A percentile compares a stretch with the other conserved stretches of the same genome.
Evolutionary conservation across 148 eudicot species (phyloP).

Genomic region (Chenopodium formosanum): DNA sequence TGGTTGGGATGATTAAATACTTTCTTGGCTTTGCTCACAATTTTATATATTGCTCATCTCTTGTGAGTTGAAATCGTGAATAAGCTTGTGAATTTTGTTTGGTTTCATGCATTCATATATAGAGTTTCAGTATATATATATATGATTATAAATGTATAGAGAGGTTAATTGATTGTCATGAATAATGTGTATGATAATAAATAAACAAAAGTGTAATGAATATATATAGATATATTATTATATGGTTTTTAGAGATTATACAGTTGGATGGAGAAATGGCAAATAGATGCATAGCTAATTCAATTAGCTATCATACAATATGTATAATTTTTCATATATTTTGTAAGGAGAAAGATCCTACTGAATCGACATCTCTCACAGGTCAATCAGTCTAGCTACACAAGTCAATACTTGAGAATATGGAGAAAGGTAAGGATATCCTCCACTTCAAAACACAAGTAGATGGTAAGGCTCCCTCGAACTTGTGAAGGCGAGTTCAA

Average conservation of each 20-base stretch:
- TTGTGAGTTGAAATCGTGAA: constrained; percentile 21
- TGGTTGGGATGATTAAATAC: neutral
- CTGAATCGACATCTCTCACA: no score
- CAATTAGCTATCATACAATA: no score
- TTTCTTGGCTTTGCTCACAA: constrained; percentile 11
- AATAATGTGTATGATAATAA: constrained; percentile 13
- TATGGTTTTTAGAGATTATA: neutral
- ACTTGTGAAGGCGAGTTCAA: no score
- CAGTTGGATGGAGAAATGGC: neutral
- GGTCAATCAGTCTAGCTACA: no score
- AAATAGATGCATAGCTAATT: no score
- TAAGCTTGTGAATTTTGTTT: constrained; percentile 27
- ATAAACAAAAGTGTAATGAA: neutral
- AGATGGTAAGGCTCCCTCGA: no score
- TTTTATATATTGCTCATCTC: neutral
- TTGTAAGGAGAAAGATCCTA: no score
- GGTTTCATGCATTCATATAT: constrained; percentile 3
- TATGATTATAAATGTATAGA: constrained; percentile 27
- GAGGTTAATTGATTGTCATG: neutral
- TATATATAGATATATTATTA: neutral
- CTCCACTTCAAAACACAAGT: no score
- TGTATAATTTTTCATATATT: no score
- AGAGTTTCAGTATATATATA: neutral
- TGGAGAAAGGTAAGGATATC: no score
- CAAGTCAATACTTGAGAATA: no score